Evolutionary conservation across 2,329 filamentous ascomycete genomes (phyloP), one percentile per base, ranked within the genome.

Genomic region (Pseudopyrenochaeta lycopersici): DNA sequence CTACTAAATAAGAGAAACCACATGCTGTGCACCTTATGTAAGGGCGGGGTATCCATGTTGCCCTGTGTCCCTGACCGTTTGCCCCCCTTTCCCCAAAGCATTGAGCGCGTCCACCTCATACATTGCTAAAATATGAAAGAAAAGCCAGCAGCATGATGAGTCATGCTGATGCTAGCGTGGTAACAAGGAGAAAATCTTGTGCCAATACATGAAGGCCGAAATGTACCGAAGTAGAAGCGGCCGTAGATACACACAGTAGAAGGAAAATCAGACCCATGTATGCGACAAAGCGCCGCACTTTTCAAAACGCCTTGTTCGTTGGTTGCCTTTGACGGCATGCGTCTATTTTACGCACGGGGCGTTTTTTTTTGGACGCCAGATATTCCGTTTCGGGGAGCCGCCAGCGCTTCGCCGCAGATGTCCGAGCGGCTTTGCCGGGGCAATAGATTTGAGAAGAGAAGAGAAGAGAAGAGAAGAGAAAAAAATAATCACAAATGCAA

Each of bases 241-340:
- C 41, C 33, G 39, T 48, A 57, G 60, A 58, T 66, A 66, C 46
- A 54, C 39, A 54, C 44, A 56, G 40, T 31, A 54, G 49, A 56
- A 57, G 39, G 33, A 52, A 52, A 15, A 14, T n/a, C n/a, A 39
- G 35, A 61, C 43, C 50, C 48, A 42, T 41, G 51, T 46, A 41
- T 56, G 49, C 46, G 55, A 23, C 20, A 52, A 46, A 47, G 23
- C 39, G 49, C 59, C 23, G 15, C 38, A 35, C 49, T 47, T 38
- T 40, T 48, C 39, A 51, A 44, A 62, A 65, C 60, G 47, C 62
- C 59, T 49, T 45, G 31, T 59, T 54, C 56, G 44, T 58, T 75
- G 65, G 62, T 76, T 74, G 73, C 73, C 74, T 59, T n/a, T 75
- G 73, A 74, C 70, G 70, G 73, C 74, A 69, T 72, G 72, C 72